Conservation (phyloP, 257 asterid genomes). For the Echium plantagineum region DNA sequence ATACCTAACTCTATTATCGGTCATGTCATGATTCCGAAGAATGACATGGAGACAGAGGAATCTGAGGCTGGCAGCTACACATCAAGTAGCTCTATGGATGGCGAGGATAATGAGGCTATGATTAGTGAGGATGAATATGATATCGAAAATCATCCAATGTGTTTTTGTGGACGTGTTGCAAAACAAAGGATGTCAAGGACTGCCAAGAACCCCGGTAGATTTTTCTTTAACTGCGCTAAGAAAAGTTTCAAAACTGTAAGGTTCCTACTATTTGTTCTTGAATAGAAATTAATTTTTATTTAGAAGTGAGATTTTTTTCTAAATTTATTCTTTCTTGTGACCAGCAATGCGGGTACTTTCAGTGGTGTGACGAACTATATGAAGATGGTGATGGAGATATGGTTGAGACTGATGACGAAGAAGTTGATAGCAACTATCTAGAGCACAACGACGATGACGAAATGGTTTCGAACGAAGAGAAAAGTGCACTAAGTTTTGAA, state of each 20-base stretch:
- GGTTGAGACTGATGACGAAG: neutral
- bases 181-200: neutral
- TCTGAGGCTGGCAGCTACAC: neutral
- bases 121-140: neutral
- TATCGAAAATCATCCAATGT: neutral
- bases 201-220: neutral
- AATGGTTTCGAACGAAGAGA: neutral
- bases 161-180: neutral
- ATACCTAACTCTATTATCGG: neutral
- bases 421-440: too few relatives aligned
- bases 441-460: neutral
- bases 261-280: too few relatives aligned
- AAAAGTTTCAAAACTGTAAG: neutral
- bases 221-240: neutral
- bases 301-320: too few relatives aligned
- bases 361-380: neutral
- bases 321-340: too few relatives aligned
- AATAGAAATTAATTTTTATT: too few relatives aligned
- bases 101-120: neutral
- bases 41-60: neutral
- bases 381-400: neutral
- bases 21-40: neutral
- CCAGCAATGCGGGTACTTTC: neutral
- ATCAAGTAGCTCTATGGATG: neutral
- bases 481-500: neutral